These are phyloP conservation scores for Aspergillus tubingensis DNA, from an alignment of 2,329 filamentous ascomycete genomes.

Conservation along the genomic window DNA sequence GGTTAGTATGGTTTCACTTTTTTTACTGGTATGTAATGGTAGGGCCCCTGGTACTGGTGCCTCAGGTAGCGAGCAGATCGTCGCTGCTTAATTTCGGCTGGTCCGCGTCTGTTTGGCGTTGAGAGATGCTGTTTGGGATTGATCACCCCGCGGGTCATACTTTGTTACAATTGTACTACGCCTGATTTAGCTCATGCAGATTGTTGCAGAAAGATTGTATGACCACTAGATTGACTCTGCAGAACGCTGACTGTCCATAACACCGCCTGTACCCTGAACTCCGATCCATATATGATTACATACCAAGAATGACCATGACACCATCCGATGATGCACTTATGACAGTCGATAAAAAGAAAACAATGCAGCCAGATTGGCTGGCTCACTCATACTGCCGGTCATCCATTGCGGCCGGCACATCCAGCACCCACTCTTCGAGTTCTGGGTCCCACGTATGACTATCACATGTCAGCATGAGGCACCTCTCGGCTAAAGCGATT, in stretches of 20 bases:
- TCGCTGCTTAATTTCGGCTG: conserved; percentile 1
- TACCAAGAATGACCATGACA: background rate
- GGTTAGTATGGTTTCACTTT: background rate
- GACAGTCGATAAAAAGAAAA: background rate
- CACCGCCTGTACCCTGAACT: background rate
- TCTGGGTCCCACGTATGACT: conserved; percentile 43
- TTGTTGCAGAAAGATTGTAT: background rate
- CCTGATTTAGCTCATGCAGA: too few relatives aligned
- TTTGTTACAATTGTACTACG: too few relatives aligned
- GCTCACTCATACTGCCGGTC: conserved; percentile 21
- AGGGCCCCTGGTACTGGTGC: background rate
- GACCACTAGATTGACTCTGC: background rate
- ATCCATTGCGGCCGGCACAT: conserved; percentile 21
- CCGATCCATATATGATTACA: background rate
- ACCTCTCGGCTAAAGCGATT: background rate
- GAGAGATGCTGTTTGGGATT: background rate
- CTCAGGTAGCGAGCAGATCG: background rate
- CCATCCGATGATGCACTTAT: background rate
- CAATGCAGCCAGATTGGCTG: background rate
- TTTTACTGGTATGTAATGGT: background rate
- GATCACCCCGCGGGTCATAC: background rate
- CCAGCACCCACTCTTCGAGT: conserved; percentile 36
- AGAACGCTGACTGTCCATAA: background rate
- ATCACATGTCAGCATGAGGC: conserved; percentile 15
- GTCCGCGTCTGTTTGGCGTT: background rate